A percentile compares a stretch with the other conserved stretches of the same genome.
Evolutionary conservation across 2,329 filamentous ascomycete species (phyloP).

Genomic region (Gnomoniopsis sp.): DNA sequence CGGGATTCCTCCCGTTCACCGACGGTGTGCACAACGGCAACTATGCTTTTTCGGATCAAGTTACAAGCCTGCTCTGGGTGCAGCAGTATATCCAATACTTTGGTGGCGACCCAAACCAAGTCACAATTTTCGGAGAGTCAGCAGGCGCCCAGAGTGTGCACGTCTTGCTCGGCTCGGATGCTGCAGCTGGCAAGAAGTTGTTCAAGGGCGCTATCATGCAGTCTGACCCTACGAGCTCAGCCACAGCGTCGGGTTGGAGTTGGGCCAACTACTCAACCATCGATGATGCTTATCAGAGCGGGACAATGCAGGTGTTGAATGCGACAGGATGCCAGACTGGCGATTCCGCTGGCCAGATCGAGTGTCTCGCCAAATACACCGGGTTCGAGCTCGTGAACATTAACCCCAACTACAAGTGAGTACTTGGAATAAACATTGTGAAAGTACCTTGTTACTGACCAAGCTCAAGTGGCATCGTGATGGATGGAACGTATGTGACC

Average conservation of each 20-base stretch:
- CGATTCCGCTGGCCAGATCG: conserved; percentile 19
- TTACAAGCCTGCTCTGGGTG: conserved; percentile 24
- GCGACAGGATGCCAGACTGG: conserved; percentile 24
- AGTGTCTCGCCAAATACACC: conserved; percentile 14
- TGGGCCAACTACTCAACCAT: conserved; percentile 22
- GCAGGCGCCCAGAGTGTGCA: conserved; percentile 25
- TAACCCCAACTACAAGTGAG: conserved; percentile 26
- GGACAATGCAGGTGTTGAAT: conserved; percentile 23
- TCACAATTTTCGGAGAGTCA: conserved; percentile 35
- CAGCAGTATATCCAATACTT: conserved; percentile 29
- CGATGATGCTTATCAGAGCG: conserved; percentile 20
- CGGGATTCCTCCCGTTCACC: conserved; percentile 27
- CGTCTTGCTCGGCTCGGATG: conserved; percentile 25
- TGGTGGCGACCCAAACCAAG: conserved; percentile 29
- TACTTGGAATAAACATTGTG: background rate
- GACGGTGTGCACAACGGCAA: conserved; percentile 37
- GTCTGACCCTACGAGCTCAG: conserved; percentile 26
- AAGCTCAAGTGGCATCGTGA: conserved; percentile 21
- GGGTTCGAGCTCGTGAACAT: conserved; percentile 29
- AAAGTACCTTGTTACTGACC: background rate
- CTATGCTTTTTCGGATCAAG: conserved; percentile 38
- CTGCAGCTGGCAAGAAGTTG: conserved; percentile 23
- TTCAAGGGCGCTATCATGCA: conserved; percentile 29
- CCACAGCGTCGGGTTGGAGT: conserved; percentile 15
- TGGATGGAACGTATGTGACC: conserved; percentile 30